Base-by-base conservation (phyloP, 2,329 filamentous ascomycete species). In the Aspergillus ruber region DNA sequence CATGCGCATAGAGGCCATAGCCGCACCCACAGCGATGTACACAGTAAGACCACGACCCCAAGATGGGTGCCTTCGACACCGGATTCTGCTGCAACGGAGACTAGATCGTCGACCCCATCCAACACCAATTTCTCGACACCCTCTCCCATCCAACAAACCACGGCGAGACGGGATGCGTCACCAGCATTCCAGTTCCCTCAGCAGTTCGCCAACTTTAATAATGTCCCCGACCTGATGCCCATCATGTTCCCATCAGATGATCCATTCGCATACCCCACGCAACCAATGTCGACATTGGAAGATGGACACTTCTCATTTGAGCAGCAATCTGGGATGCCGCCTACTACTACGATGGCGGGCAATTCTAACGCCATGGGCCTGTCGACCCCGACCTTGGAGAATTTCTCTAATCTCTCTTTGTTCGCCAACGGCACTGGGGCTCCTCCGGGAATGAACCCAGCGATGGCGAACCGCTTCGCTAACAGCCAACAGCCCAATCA, bases 171-270 rank as follows among this genome's bases (percentile, higher is more conserved):
- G 46, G 52, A 21, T 55, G 48, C 32, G 48, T 58, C 20, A 10
- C 55, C 63, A 6, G 50, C 54, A 21, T 52, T 60, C 29, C 56
- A 59, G 13, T 68, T 64, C 49, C 52, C 66, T 10, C 67, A 65
- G 33, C 64, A 62, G 35, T 63, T 70, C 45, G 58, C 58, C 27
- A 64, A 60, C 42, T 21, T 39, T 13, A 44, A 51, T 33, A 65
- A 67, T 46, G 63, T 75, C 13, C 72, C 72, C 1, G 74, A 75
- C 54, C 61, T 76, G 35, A 73, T 72, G 66, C 70, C 70, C 7
- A 72, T 76, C 55, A 76, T 76, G 74, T 76, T 72, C 50, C 73
- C 74, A 3, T 74, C 73, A 2, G 69, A 70, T 48, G 73, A 76
- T 47, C 74, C 74, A 12, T 76, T 75, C 49, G 74, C 73, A 4